Conservation (phyloP, 352 stramenopile species). For the Plasmopara halstedii region DNA sequence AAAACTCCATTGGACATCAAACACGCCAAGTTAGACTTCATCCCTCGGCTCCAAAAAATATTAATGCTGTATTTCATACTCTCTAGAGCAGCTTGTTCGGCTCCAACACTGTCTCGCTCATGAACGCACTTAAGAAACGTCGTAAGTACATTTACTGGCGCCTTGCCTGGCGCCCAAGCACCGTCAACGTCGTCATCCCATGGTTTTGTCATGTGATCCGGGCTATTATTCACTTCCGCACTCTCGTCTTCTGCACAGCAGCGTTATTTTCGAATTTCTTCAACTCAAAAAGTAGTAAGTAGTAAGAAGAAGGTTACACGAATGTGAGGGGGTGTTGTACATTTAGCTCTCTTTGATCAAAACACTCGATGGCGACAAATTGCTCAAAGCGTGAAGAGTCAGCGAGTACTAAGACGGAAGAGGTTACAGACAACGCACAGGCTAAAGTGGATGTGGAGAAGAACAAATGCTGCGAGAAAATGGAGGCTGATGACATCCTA, state of each 20-base stretch:
- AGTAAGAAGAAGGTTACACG: background rate
- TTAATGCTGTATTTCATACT: slow-evolving; percentile 37
- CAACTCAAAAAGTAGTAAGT: too few species aligned
- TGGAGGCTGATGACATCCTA: slow-evolving; percentile 1
- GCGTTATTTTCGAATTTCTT: too few species aligned
- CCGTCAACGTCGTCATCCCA: slow-evolving; percentile 60
- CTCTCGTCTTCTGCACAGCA: slow-evolving; percentile 11
- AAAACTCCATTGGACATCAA: slow-evolving; percentile 31
- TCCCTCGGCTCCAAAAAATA: too few species aligned
- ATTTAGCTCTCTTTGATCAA: background rate
- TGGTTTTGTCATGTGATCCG: slow-evolving; percentile 42
- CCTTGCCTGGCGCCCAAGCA: slow-evolving; percentile 55
- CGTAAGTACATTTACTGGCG: slow-evolving; percentile 43
- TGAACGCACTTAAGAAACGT: slow-evolving; percentile 49
- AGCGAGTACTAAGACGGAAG: slow-evolving; percentile 10
- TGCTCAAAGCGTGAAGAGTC: slow-evolving; percentile 16
- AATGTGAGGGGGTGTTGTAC: too few species aligned
- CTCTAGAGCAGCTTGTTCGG: slow-evolving; percentile 32
- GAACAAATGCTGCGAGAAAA: slow-evolving; percentile 19
- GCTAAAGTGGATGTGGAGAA: slow-evolving; percentile 17
- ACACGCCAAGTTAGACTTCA: too few species aligned
- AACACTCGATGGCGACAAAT: slow-evolving; percentile 16
- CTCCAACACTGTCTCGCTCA: slow-evolving; percentile 43
- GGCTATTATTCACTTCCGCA: slow-evolving; percentile 15
- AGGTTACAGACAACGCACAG: slow-evolving; percentile 6